Conservation (phyloP, 2,329 filamentous ascomycete genomes). For the Mycosphaerella arachidis region DNA sequence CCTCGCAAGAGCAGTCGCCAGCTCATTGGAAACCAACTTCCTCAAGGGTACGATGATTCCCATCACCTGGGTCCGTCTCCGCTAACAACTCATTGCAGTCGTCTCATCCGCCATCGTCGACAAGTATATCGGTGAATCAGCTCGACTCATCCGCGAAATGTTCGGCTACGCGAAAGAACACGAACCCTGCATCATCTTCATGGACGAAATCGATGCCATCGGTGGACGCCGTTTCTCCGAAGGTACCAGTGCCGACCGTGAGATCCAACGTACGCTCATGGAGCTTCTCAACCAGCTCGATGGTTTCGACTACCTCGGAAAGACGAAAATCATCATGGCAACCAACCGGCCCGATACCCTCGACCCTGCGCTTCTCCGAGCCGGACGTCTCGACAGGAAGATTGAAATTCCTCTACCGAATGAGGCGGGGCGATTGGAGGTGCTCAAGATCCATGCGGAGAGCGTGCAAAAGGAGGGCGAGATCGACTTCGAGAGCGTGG, state of each 20-base stretch:
- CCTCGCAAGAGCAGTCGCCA: constrained; percentile 88
- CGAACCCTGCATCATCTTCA: constrained; percentile 99
- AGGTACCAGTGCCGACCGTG: constrained; percentile 92
- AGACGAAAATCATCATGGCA: constrained; percentile 99
- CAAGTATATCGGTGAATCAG: constrained; percentile 99
- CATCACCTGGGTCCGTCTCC: background rate
- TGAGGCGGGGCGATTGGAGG: constrained; percentile 91
- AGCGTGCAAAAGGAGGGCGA: constrained; percentile 87
- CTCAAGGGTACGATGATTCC: constrained; percentile 65
- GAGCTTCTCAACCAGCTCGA: constrained; percentile 97
- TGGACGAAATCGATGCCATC: constrained; percentile 99
- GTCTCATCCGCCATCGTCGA: constrained; percentile 98
- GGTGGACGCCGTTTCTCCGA: constrained; percentile 95
- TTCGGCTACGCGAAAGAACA: constrained; percentile 99
- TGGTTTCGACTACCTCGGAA: constrained; percentile 97
- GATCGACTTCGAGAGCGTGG: constrained; percentile 97
- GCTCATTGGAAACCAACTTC: constrained; percentile 96
- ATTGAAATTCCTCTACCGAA: constrained; percentile 97
- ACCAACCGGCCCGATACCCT: constrained; percentile 96
- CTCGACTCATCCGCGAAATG: constrained; percentile 96
- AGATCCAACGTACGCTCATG: constrained; percentile 98
- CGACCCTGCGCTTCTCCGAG: constrained; percentile 85
- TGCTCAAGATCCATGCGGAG: constrained; percentile 92
- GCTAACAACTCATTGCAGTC: constrained; percentile 51
- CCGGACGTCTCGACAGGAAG: constrained; percentile 91